Evolutionary conservation across 108 stramenopile genomes (phyloP), one percentile per base, ranked within the genome.

Genomic region (Halocafeteria seosinensis): DNA sequence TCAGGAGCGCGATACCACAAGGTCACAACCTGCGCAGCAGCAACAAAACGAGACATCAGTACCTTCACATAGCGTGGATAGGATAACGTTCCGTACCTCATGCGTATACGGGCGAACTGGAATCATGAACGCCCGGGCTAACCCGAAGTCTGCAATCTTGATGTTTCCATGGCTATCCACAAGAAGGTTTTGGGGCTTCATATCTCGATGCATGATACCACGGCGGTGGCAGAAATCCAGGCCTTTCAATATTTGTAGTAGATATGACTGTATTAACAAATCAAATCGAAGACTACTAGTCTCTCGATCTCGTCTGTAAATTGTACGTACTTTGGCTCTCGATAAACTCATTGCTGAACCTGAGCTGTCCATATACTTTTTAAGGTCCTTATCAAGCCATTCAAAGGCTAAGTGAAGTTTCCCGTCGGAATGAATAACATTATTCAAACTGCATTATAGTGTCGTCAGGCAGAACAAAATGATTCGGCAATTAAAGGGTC

Each of bases 1-100:
- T 97, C 95, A 8, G 95, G 93, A 6, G 92, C 89, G 9, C 96
- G 88, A 76, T 98, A 98, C 93, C 93, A 98, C 52, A 93, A 81
- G 21, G 96, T 98, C 26, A 98, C 91, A 30, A 98, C 95, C 66
- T 67, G 42, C n/a, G 42, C 17, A 47, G 17, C 17, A 47, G 42
- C 42, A 17, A n/a, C 42, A n/a, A 47, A 17, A 47, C 17, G 42
- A 17, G 42, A n/a, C 42, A 47, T n/a, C 42, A 21, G 42, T 17
- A 47, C n/a, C 42, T 47, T 47, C 17, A n/a, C 42, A 47, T 17
- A 47, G 42, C 42, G 17, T 17, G 42, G 17, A 47, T 17, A 47
- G 17, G n/a, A 47, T 17, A 17, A 47, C 17, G 42, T n/a, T n/a
- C 17, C 42, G 17, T n/a, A 47, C 42, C 42, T 47, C 42, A n/a